A percentile compares a stretch with the other conserved stretches of the same genome.
Conservation (phyloP, 441 rosid species). For the Populus trichocarpa region DNA sequence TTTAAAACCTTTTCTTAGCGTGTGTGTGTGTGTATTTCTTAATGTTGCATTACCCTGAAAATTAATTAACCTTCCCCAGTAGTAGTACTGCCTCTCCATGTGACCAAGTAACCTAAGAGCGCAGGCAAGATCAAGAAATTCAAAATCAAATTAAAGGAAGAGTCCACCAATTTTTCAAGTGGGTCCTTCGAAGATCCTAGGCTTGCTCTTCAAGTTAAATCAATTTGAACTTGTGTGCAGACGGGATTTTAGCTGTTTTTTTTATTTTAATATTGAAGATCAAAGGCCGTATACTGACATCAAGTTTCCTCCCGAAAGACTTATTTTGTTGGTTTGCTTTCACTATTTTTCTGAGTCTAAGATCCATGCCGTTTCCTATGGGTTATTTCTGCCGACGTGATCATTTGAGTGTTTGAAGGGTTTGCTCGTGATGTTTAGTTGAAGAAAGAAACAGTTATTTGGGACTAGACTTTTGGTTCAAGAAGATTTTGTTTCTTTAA, state of each 20-base stretch:
- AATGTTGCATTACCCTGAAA: no score
- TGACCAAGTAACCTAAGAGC: no score
- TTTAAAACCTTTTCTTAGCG: no score
- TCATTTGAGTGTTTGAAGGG: conserved; percentile 3
- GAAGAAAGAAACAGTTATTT: neutral
- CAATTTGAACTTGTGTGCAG: neutral
- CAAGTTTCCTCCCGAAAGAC: neutral
- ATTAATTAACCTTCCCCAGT: no score
- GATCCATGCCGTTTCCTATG: neutral
- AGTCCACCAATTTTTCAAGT: no score
- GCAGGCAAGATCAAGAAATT: no score
- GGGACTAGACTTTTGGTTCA: neutral
- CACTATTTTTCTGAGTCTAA: neutral
- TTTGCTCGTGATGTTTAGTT: neutral
- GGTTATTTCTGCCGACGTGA: neutral
- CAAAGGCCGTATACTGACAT: no score
- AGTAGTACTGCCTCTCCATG: no score
- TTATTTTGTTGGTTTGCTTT: neutral
- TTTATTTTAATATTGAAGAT: no score
- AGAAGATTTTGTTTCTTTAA: neutral
- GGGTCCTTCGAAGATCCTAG: neutral
- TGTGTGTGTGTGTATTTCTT: no score
- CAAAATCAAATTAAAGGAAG: no score
- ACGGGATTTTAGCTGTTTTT: neutral
- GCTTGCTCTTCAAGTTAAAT: neutral